Conservation (phyloP, 805 yeast species). For the Starmerella sirachaensis region DNA sequence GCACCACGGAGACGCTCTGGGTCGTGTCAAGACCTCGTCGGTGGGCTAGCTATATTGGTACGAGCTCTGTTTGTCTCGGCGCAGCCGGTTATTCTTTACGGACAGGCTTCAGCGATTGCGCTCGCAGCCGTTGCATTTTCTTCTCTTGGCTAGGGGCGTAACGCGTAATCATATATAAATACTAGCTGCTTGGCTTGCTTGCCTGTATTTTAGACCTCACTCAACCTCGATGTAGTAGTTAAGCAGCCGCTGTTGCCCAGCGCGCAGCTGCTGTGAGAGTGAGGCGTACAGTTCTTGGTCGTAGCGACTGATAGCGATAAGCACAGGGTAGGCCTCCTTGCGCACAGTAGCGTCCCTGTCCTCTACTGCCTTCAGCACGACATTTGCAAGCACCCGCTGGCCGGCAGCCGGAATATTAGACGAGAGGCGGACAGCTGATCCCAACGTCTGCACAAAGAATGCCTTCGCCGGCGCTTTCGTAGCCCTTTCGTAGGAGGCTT, state of each 20-base stretch:
- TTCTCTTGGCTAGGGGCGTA: too few species aligned
- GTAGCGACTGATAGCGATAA: constrained; percentile 16
- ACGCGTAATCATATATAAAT: background rate
- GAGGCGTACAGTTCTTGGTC: constrained; percentile 10
- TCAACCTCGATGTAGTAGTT: constrained; percentile 21
- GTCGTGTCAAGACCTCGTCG: too few species aligned
- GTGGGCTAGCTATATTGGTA: too few species aligned
- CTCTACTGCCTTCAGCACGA: constrained; percentile 1
- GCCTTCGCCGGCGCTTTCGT: background rate
- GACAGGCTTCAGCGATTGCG: too few species aligned
- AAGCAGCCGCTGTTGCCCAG: constrained; percentile 25
- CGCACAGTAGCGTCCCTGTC: constrained; percentile 23
- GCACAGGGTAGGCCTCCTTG: constrained; percentile 25
- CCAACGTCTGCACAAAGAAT: constrained; percentile 1
- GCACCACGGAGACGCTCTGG: background rate
- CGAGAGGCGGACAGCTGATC: background rate
- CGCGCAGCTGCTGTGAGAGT: constrained; percentile 17
- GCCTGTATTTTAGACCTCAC: background rate
- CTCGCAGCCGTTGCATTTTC: too few species aligned
- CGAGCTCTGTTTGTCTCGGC: too few species aligned
- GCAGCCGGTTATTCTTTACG: too few species aligned
- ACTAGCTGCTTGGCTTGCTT: background rate
- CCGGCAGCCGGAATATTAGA: constrained; percentile 1
- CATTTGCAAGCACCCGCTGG: background rate
- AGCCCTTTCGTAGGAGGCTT: constrained; percentile 1